Evolutionary conservation across 352 stramenopile genomes (phyloP).

Genomic region (Phytopythium vexans): DNA sequence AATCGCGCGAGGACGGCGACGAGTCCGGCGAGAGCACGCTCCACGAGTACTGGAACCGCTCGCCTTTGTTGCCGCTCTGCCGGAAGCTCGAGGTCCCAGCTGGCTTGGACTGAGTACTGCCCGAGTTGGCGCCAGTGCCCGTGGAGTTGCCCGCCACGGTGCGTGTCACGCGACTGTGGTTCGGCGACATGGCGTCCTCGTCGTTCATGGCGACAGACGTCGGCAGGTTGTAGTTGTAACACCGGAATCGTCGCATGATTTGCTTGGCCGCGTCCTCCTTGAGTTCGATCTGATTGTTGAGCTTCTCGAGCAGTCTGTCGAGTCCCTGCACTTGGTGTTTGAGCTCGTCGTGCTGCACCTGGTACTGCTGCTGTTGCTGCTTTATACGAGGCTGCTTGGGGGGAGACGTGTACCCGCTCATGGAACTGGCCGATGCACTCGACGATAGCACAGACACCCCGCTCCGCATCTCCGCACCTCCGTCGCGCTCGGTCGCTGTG

Average conservation of each 20-base stretch:
- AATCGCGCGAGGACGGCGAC: constrained; percentile 24
- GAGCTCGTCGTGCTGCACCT: constrained; percentile 31
- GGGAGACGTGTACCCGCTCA: too few species aligned
- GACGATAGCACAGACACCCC: too few species aligned
- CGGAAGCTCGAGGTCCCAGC: constrained; percentile 11
- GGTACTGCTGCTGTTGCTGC: constrained; percentile 3
- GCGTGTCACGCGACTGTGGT: constrained; percentile 6
- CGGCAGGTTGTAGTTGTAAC: constrained; percentile 83
- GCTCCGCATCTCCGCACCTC: too few species aligned
- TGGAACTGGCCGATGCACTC: not conserved
- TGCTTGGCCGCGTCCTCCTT: constrained; percentile 64
- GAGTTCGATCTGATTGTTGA: constrained; percentile 58
- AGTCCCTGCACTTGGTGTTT: constrained; percentile 55
- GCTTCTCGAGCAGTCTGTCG: constrained; percentile 53
- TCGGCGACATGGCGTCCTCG: constrained; percentile 44
- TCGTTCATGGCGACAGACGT: constrained; percentile 47
- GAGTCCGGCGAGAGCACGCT: constrained; percentile 9
- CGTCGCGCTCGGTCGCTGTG: too few species aligned
- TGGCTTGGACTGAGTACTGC: constrained; percentile 19
- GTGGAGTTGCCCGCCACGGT: constrained; percentile 6
- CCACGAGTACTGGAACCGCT: not conserved
- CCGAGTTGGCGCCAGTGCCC: constrained; percentile 9
- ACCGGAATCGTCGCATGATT: constrained; percentile 61
- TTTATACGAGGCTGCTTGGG: not conserved
- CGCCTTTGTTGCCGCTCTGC: not conserved